Evolutionary conservation across 108 stramenopile species (phyloP).

Genomic region (Licmophora abbreviata): DNA sequence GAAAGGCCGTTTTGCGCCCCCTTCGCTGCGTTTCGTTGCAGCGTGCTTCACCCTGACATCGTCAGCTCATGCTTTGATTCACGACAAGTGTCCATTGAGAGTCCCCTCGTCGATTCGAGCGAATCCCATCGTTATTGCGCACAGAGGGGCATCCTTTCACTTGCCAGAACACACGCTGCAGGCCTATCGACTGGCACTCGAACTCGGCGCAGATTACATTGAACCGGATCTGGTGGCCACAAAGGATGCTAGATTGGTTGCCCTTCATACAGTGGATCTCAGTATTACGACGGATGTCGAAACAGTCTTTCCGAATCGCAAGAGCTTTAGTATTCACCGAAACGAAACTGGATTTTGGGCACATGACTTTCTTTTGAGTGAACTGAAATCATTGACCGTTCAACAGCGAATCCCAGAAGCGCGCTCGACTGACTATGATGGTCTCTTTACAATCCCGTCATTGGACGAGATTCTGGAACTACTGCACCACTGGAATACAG

Average conservation of each 20-base stretch:
- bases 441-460: conserved; percentile 53
- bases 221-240: conserved; percentile 74
- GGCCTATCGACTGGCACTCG: conserved; percentile 70
- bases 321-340: conserved; percentile 8
- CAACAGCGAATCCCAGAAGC: conserved; percentile 34
- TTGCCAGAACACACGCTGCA: conserved; percentile 69
- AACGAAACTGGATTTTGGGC: conserved; percentile 43
- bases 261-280: conserved; percentile 58
- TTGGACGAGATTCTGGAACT: conserved; percentile 53
- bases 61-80: too few species aligned
- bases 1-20: too few species aligned
- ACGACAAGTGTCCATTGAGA: conserved; percentile 2
- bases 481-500: conserved; percentile 45
- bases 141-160: conserved; percentile 65
- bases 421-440: conserved; percentile 33
- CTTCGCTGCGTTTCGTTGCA: too few species aligned
- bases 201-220: conserved; percentile 76
- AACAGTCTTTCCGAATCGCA: conserved; percentile 24
- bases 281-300: conserved; percentile 64
- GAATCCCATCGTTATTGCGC: conserved; percentile 42
- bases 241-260: conserved; percentile 37
- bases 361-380: conserved; percentile 55
- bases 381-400: conserved; percentile 44
- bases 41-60: too few species aligned
- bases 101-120: neutral